Conservation (phyloP, 2,329 filamentous ascomycete species). For the Colletotrichum karsti region DNA sequence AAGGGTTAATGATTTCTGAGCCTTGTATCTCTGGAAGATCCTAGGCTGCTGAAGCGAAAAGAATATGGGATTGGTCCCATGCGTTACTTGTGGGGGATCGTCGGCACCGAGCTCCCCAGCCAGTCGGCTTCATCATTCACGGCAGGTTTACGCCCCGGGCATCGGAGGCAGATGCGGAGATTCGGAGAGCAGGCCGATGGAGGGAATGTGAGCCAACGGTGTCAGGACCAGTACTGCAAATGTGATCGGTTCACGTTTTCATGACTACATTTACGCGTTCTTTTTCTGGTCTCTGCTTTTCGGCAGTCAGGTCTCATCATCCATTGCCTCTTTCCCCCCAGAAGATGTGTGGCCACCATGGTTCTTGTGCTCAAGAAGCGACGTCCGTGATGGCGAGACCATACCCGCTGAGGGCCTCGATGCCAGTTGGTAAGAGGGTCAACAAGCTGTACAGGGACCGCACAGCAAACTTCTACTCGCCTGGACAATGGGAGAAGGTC, state of each 20-base stretch:
- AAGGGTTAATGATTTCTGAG: background rate
- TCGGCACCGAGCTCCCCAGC: slow-evolving; percentile 10
- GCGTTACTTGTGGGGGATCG: background rate
- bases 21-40: background rate
- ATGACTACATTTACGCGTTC: too few species aligned
- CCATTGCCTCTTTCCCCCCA: too few species aligned
- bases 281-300: too few species aligned
- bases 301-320: too few species aligned
- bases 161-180: background rate
- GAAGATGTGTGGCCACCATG: slow-evolving; percentile 13
- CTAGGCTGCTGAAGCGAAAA: background rate
- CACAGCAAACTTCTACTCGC: slow-evolving; percentile 31
- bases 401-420: slow-evolving; percentile 18
- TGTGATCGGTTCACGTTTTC: too few species aligned
- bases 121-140: background rate
- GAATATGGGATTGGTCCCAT: background rate
- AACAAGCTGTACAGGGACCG: slow-evolving; percentile 30
- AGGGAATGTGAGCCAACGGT: background rate
- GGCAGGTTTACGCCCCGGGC: background rate
- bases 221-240: background rate
- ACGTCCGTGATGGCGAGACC: slow-evolving; percentile 22
- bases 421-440: slow-evolving; percentile 19
- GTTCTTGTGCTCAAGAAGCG: background rate
- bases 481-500: slow-evolving; percentile 33
- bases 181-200: background rate